Percentiles rank a stretch among this genome's conserved stretches.
Conservation (phyloP, 768 basidiomycete species). For the Pilatotrama ljubarskyi region DNA sequence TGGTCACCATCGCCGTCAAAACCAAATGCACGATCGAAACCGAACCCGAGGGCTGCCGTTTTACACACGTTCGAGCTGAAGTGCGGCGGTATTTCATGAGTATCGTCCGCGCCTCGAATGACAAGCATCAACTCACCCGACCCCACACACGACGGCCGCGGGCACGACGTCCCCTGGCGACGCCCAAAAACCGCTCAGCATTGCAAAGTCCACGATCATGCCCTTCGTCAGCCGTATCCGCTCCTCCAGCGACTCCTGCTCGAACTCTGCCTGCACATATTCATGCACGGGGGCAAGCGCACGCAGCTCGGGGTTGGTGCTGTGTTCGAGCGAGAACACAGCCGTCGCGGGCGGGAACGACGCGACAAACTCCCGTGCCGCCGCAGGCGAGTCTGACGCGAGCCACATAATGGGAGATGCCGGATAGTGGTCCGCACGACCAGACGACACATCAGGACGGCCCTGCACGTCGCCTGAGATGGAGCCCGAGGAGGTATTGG, state of each 20-base stretch:
- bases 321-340: slow-evolving; percentile 48
- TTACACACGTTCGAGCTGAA: slow-evolving; percentile 34
- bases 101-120: background rate
- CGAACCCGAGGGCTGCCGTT: slow-evolving; percentile 34
- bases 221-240: slow-evolving; percentile 57
- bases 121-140: slow-evolving; percentile 25
- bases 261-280: slow-evolving; percentile 58
- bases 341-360: slow-evolving; percentile 37
- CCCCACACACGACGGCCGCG: slow-evolving; percentile 54
- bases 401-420: slow-evolving; percentile 48
- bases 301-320: slow-evolving; percentile 43
- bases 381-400: slow-evolving; percentile 59
- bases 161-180: slow-evolving; percentile 45
- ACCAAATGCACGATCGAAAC: slow-evolving; percentile 66
- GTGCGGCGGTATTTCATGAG: background rate
- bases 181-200: slow-evolving; percentile 64
- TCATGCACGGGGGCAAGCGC: slow-evolving; percentile 50
- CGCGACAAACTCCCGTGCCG: slow-evolving; percentile 43
- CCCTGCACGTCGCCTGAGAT: too few species aligned
- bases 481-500: slow-evolving; percentile 16
- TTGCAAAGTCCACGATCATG: slow-evolving; percentile 67
- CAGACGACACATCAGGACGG: slow-evolving; percentile 1
- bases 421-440: slow-evolving; percentile 25
- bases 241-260: slow-evolving; percentile 38
- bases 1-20: slow-evolving; percentile 37